phyloP scores from a whole-genome alignment of 2,329 filamentous ascomycete species.

The Fusarium dlaminii region DNA sequence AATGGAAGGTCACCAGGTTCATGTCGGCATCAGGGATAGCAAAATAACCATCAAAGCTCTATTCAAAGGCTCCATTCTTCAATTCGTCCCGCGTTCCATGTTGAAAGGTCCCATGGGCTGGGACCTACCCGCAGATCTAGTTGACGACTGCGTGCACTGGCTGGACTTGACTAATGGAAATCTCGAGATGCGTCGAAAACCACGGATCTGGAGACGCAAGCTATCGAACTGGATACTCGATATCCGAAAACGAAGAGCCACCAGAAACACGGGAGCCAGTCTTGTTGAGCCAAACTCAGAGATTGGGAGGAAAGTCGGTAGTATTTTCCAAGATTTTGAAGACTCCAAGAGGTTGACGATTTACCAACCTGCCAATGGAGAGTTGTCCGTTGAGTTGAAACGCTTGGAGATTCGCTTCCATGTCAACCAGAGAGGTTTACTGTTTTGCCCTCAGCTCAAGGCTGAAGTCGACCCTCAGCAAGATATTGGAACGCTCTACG shows the following conservation, averaged over 20 bases:
- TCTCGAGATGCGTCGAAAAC: conserved; percentile 62
- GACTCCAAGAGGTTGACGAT: conserved; percentile 26
- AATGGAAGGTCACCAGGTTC: conserved; percentile 49
- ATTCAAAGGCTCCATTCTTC: conserved; percentile 32
- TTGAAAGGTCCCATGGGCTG: conserved; percentile 43
- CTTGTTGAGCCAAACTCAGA: conserved; percentile 61
- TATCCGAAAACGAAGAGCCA: conserved; percentile 31
- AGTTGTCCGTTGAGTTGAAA: conserved; percentile 59
- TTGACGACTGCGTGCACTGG: conserved; percentile 68
- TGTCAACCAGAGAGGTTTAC: conserved; percentile 54
- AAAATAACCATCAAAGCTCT: conserved; percentile 56
- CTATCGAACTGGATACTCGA: conserved; percentile 49
- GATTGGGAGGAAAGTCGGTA: conserved; percentile 42
- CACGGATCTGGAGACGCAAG: conserved; percentile 44
- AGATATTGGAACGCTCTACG: conserved; percentile 58
- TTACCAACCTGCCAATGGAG: conserved; percentile 49
- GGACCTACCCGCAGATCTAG: conserved; percentile 62
- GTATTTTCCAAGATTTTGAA: conserved; percentile 57
- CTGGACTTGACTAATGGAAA: conserved; percentile 54
- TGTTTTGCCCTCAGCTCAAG: conserved; percentile 60
- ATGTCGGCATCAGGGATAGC: conserved; percentile 60
- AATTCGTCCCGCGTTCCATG: conserved; percentile 47
- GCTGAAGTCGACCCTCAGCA: conserved; percentile 66
- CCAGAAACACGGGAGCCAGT: neutral
- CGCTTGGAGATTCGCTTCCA: conserved; percentile 63